phyloP scores from a whole-genome alignment of 1,284 basidiomycete genomes.

The Athelia sp. region DNA sequence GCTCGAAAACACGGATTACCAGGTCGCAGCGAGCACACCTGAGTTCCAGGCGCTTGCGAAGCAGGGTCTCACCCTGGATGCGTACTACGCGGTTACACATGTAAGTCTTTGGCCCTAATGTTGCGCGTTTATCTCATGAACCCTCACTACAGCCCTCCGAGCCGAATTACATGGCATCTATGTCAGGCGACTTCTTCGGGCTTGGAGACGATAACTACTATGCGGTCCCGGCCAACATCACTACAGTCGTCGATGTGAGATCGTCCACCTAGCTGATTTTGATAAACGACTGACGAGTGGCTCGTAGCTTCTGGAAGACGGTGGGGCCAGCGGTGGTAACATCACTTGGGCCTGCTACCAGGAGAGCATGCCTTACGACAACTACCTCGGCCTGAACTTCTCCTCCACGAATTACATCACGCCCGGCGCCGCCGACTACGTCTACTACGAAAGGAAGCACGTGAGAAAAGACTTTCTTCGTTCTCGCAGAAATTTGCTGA shows the following conservation, averaged over 20 bases:
- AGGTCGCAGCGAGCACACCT: constrained; percentile 22
- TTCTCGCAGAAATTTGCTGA: no score
- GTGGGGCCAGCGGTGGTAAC: constrained; percentile 27
- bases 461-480: no score
- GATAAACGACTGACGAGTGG: not conserved
- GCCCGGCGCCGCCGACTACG: constrained; percentile 30
- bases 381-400: constrained; percentile 5
- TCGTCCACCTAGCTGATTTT: not conserved
- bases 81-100: constrained; percentile 61
- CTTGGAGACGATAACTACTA: constrained; percentile 40
- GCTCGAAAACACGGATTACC: constrained; percentile 58
- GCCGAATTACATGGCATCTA: constrained; percentile 24
- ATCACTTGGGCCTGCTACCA: constrained; percentile 54
- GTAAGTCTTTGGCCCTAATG: constrained; percentile 10
- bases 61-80: constrained; percentile 47
- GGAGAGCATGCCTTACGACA: constrained; percentile 54
- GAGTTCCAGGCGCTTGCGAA: constrained; percentile 45
- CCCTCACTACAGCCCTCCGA: not conserved
- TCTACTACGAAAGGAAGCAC: constrained; percentile 57
- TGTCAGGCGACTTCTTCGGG: constrained; percentile 58
- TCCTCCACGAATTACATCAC: constrained; percentile 43
- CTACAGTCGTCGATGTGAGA: constrained; percentile 48
- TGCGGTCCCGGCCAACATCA: constrained; percentile 34
- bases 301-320: constrained; percentile 42
- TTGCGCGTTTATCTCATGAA: constrained; percentile 16